A percentile compares a stretch with the other conserved stretches of the same genome.
These are phyloP conservation scores for Hypoxylon sp. DNA, from an alignment of 2,329 filamentous ascomycete genomes.

Conservation along the genomic window DNA sequence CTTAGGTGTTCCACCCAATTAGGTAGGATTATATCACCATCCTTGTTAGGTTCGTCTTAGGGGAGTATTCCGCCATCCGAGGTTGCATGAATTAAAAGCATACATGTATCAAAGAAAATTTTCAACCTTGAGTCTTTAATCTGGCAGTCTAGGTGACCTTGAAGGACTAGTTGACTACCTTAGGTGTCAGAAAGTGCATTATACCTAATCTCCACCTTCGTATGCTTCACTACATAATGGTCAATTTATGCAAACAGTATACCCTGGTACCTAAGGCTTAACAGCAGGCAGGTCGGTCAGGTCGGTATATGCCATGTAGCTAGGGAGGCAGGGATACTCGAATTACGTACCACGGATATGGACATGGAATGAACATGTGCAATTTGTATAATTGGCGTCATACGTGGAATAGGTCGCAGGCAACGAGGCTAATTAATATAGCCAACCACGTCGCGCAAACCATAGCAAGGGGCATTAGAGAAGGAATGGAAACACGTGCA, in stretches of 20 bases:
- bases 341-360: not conserved
- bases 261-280: not conserved
- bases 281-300: not conserved
- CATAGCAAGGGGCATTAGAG: slow-evolving; percentile 3
- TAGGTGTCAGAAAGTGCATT: too few species aligned
- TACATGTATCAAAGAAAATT: slow-evolving; percentile 12
- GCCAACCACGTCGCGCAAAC: slow-evolving; percentile 16
- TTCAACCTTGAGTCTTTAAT: slow-evolving; percentile 10
- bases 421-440: slow-evolving; percentile 18
- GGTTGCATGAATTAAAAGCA: slow-evolving; percentile 13
- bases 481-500: slow-evolving; percentile 12
- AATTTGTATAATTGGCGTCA: slow-evolving; percentile 33
- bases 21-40: slow-evolving; percentile 31
- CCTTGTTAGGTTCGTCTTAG: slow-evolving; percentile 24
- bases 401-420: slow-evolving; percentile 11
- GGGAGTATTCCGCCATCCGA: slow-evolving; percentile 37
- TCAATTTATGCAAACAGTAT: slow-evolving; percentile 1
- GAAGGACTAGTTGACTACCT: too few species aligned
- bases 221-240: slow-evolving; percentile 1
- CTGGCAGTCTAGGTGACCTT: slow-evolving; percentile 17
- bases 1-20: slow-evolving; percentile 27
- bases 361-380: not conserved
- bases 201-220: slow-evolving; percentile 14
- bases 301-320: not conserved
- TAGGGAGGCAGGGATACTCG: slow-evolving; percentile 11